Evolutionary conservation across 805 yeast species (phyloP).

Genomic region (Sporopachydermia quercuum): DNA sequence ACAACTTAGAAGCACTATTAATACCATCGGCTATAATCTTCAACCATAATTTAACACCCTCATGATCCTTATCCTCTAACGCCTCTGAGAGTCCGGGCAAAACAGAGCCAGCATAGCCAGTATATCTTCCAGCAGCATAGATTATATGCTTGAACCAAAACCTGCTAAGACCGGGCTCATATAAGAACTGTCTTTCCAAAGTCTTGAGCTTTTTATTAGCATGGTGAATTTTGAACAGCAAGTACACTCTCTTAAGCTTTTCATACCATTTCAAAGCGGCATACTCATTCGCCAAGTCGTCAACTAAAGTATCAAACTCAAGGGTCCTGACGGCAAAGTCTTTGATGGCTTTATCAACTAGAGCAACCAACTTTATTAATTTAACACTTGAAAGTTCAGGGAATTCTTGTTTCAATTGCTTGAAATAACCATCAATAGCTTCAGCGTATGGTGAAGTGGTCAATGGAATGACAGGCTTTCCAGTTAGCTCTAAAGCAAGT

Average conservation of each 20-base stretch:
- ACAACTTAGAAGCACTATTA: conserved; percentile 3
- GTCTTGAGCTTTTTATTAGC: conserved; percentile 26
- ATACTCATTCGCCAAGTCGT: conserved; percentile 11
- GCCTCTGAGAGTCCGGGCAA: conserved; percentile 43
- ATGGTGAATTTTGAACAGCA: conserved; percentile 11
- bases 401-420: conserved; percentile 20
- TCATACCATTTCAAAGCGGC: neutral
- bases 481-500: conserved; percentile 31
- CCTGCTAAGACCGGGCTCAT: conserved; percentile 34
- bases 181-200: conserved; percentile 31
- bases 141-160: conserved; percentile 45
- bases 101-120: conserved; percentile 45
- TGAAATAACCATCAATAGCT: conserved; percentile 23
- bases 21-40: conserved; percentile 14
- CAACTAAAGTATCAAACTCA: conserved; percentile 15
- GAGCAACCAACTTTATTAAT: conserved; percentile 16
- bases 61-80: conserved; percentile 29
- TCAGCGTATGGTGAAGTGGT: conserved; percentile 26
- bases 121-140: conserved; percentile 44
- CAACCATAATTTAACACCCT: conserved; percentile 25
- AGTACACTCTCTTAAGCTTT: neutral
- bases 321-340: conserved; percentile 13
- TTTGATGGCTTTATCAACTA: conserved; percentile 16
- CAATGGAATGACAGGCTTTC: conserved; percentile 30
- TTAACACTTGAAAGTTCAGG: conserved; percentile 16